phyloP scores from a whole-genome alignment of 2,329 filamentous ascomycete species.

The Xylariaceae sp. region DNA sequence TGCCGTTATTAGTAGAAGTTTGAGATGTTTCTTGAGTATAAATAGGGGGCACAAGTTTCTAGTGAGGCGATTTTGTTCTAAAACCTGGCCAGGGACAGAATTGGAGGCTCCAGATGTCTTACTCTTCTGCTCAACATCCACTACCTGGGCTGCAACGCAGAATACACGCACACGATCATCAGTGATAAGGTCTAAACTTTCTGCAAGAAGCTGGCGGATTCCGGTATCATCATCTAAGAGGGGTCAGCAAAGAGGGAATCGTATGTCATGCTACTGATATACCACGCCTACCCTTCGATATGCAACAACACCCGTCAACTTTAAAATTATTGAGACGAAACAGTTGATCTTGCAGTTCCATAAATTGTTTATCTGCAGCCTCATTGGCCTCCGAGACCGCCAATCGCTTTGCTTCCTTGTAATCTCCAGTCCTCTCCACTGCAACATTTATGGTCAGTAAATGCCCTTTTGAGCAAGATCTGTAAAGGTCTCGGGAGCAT shows the following conservation, averaged over 20 bases:
- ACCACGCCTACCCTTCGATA: conserved; percentile 21
- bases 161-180: conserved; percentile 27
- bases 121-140: conserved; percentile 25
- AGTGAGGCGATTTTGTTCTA: no score
- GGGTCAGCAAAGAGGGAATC: no score
- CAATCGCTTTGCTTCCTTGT: conserved; percentile 20
- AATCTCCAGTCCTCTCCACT: conserved; percentile 19
- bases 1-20: no score
- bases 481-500: no score
- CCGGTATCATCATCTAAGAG: conserved; percentile 6
- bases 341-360: conserved; percentile 10
- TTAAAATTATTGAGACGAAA: conserved; percentile 17
- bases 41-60: no score
- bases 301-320: conserved; percentile 18
- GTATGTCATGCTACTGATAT: no score
- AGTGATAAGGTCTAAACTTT: conserved; percentile 18
- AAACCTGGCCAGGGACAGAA: no score
- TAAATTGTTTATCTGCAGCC: conserved; percentile 14
- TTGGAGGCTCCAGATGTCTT: no score
- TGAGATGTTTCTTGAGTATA: no score
- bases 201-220: conserved; percentile 10
- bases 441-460: no score
- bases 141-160: conserved; percentile 24
- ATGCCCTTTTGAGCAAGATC: no score
- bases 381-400: conserved; percentile 16